These are phyloP conservation scores for Globisporangium irregulare DNA, from an alignment of 352 stramenopile species.

Conservation along the genomic window DNA sequence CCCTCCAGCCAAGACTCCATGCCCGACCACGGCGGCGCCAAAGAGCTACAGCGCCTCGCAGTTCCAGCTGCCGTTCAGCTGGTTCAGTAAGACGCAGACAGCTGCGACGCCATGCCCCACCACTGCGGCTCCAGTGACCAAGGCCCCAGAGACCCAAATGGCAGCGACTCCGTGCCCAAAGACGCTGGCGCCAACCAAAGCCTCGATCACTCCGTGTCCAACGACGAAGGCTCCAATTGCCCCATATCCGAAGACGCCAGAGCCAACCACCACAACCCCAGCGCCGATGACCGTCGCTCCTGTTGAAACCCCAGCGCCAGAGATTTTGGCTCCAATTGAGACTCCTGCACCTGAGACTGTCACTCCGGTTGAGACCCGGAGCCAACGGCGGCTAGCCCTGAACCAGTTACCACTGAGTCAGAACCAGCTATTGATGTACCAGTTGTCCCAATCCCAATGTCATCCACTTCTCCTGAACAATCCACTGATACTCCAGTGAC, in stretches of 20 bases:
- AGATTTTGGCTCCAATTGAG: too few species aligned
- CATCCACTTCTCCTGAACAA: too few species aligned
- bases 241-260: background rate
- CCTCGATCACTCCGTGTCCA: background rate
- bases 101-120: background rate
- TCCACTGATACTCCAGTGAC: too few species aligned
- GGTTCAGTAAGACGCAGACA: background rate
- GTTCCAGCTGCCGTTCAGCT: background rate
- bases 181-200: background rate
- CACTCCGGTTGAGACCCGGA: too few species aligned
- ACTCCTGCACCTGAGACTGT: too few species aligned
- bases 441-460: too few species aligned
- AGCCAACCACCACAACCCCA: background rate
- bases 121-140: background rate
- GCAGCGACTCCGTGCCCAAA: background rate
- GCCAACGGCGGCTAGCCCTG: too few species aligned
- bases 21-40: background rate
- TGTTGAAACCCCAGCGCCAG: too few species aligned
- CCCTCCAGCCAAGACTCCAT: background rate
- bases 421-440: too few species aligned
- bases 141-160: background rate
- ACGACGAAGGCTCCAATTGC: background rate
- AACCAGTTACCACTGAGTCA: too few species aligned
- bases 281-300: background rate
- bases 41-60: background rate